phyloP scores from a whole-genome alignment of 164 flowering plant species.

The Akebia trifoliata region DNA sequence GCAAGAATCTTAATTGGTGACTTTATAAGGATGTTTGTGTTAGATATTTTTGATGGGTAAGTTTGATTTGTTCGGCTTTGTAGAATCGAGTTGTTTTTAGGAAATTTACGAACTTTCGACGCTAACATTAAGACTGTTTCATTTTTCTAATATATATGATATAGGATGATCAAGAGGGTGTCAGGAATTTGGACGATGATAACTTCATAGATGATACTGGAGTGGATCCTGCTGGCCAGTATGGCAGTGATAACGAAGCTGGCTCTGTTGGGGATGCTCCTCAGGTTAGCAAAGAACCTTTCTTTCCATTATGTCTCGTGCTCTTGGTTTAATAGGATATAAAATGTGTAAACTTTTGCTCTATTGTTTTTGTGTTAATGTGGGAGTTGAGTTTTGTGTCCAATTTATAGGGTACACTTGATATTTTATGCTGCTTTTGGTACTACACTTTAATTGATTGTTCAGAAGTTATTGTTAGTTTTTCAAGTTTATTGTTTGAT shows the following conservation, averaged over 20 bases:
- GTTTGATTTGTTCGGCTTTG: neutral
- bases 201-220: slow-evolving; percentile 92
- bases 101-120: neutral
- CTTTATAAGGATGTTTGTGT: too few species aligned
- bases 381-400: neutral
- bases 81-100: neutral
- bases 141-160: slow-evolving; percentile 2
- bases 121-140: neutral
- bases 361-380: neutral
- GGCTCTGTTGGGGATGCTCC: slow-evolving; percentile 64
- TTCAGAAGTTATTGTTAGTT: neutral
- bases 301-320: neutral
- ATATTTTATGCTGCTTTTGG: neutral
- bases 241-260: slow-evolving; percentile 57
- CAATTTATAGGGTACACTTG: neutral
- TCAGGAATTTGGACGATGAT: slow-evolving; percentile 77
- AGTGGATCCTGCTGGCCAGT: slow-evolving; percentile 71
- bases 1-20: too few species aligned
- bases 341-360: neutral
- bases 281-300: slow-evolving; percentile 45
- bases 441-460: neutral
- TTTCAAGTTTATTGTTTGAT: slow-evolving; percentile 3
- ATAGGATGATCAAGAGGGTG: slow-evolving; percentile 85
- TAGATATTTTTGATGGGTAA: slow-evolving; percentile 3
- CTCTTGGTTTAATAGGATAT: neutral